A percentile compares a stretch with the other conserved stretches of the same genome.
phyloP scores from a whole-genome alignment of 2,329 filamentous ascomycete species.

The Aspergillus versicolor region DNA sequence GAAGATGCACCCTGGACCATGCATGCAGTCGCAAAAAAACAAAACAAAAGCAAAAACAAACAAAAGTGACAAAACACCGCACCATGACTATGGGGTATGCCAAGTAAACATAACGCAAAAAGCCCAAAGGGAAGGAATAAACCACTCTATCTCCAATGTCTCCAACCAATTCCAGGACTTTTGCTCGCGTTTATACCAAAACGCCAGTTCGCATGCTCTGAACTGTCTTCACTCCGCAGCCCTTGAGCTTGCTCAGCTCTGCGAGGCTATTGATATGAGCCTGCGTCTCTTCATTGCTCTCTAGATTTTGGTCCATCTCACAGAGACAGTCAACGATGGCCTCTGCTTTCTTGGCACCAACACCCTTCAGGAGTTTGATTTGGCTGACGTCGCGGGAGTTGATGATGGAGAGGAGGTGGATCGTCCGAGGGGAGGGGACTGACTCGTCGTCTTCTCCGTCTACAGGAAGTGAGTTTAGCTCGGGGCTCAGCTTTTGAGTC shows the following conservation, averaged over 20 bases:
- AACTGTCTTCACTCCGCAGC: conserved; percentile 46
- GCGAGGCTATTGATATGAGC: conserved; percentile 39
- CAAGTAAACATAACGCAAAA: neutral
- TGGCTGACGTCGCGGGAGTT: conserved; percentile 47
- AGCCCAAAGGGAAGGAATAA: neutral
- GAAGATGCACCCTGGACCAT: neutral
- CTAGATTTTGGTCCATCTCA: conserved; percentile 37
- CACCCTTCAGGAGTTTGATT: conserved; percentile 48
- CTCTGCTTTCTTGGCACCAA: conserved; percentile 50
- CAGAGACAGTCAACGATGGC: conserved; percentile 49
- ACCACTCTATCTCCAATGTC: neutral
- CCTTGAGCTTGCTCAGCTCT: conserved; percentile 44
- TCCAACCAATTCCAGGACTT: neutral
- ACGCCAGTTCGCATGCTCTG: conserved; percentile 49
- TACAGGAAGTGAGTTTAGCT: conserved; percentile 17
- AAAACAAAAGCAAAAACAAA: neutral
- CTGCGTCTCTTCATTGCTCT: conserved; percentile 20
- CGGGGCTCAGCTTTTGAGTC: conserved; percentile 16
- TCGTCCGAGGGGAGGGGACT: conserved; percentile 41
- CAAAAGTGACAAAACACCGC: neutral
- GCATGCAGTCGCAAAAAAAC: conserved; percentile 5
- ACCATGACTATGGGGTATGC: conserved; percentile 4
- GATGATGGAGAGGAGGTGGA: conserved; percentile 45
- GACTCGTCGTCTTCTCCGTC: conserved; percentile 20
- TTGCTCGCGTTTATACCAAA: conserved; percentile 26